phyloP scores from a whole-genome alignment of 179 eudicot species.

The Heliamphora pulchella region DNA sequence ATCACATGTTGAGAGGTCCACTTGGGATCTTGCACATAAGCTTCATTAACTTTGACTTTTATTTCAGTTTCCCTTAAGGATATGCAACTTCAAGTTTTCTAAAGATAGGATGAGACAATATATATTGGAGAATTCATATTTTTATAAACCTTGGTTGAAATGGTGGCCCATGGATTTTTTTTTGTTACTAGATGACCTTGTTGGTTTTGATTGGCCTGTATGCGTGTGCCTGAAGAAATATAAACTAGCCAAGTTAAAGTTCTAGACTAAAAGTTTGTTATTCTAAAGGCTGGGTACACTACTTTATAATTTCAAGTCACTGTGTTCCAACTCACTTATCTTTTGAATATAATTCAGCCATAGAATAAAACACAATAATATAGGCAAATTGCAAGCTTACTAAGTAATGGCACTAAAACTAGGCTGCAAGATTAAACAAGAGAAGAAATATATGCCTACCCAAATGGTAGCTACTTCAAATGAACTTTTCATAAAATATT shows the following conservation, averaged over 20 bases:
- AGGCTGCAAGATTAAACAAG: not conserved
- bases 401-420: not conserved
- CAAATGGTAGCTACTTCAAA: not conserved
- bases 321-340: not conserved
- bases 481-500: too few species aligned
- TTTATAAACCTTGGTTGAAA: too few species aligned
- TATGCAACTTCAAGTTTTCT: not conserved
- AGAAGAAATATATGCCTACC: not conserved
- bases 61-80: not conserved
- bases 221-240: too few species aligned
- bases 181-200: too few species aligned
- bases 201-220: too few species aligned
- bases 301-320: too few species aligned
- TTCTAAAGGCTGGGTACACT: too few species aligned
- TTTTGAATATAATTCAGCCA: not conserved
- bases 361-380: not conserved
- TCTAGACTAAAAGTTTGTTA: too few species aligned
- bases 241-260: too few species aligned
- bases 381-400: not conserved
- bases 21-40: constrained; percentile 1
- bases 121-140: not conserved
- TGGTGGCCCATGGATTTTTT: too few species aligned
- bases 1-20: not conserved
- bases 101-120: not conserved
- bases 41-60: not conserved